Conservation (phyloP, 2,329 filamentous ascomycete genomes). For the Phialocephala subalpina region DNA sequence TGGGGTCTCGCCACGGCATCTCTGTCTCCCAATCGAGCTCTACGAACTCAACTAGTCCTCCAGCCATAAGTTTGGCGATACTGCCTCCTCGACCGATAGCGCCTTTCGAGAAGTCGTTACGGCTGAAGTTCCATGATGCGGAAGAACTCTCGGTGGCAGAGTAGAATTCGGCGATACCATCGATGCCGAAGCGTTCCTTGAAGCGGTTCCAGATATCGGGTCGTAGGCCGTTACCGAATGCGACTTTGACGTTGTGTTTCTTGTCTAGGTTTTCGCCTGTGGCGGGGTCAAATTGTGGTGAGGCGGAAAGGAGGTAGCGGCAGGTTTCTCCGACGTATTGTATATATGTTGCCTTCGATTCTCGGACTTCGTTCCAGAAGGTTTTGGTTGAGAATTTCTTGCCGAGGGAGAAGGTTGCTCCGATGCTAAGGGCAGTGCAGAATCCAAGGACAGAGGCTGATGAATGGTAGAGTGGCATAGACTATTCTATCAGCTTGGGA, state of each 20-base stretch:
- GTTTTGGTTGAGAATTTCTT: conserved; percentile 79
- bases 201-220: conserved; percentile 88
- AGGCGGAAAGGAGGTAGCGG: conserved; percentile 77
- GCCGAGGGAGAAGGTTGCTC: conserved; percentile 74
- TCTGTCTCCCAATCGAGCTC: conserved; percentile 77
- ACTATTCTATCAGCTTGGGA: conserved; percentile 51
- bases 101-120: conserved; percentile 77
- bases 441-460: conserved; percentile 79
- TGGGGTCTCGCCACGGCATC: conserved; percentile 69
- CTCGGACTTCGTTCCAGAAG: conserved; percentile 81
- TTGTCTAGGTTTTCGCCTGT: conserved; percentile 76
- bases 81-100: conserved; percentile 79
- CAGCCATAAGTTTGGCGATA: conserved; percentile 63
- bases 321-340: conserved; percentile 92
- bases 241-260: conserved; percentile 75
- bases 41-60: conserved; percentile 63
- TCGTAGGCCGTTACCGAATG: conserved; percentile 85
- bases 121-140: conserved; percentile 75
- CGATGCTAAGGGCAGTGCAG: conserved; percentile 63
- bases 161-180: conserved; percentile 81
- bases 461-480: conserved; percentile 90
- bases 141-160: conserved; percentile 77
- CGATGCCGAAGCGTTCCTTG: conserved; percentile 81
- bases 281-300: conserved; percentile 65
- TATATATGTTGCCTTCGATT: conserved; percentile 74